Conservation (phyloP, 2,329 filamentous ascomycete species). For the Microcyclospora pomicola region DNA sequence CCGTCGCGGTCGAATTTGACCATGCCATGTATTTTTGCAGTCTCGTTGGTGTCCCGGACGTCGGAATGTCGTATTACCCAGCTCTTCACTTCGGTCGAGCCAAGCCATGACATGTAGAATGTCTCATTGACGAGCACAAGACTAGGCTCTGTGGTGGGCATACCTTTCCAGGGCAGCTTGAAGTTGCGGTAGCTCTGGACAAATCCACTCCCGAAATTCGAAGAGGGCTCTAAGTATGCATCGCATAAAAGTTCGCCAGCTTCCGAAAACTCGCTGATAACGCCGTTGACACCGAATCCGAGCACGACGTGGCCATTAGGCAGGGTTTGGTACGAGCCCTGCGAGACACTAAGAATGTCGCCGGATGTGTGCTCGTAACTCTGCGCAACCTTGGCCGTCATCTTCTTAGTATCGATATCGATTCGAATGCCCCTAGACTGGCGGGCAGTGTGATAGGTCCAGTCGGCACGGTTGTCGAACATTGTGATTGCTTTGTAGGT, state of each 20-base stretch:
- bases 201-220: slow-evolving; percentile 23
- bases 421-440: slow-evolving; percentile 11
- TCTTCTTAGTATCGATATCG: slow-evolving; percentile 14
- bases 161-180: slow-evolving; percentile 36
- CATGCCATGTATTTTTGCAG: slow-evolving; percentile 5
- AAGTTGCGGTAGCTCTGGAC: slow-evolving; percentile 38
- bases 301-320: slow-evolving; percentile 40
- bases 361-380: slow-evolving; percentile 12
- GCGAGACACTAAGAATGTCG: slow-evolving; percentile 32
- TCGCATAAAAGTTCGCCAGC: slow-evolving; percentile 41
- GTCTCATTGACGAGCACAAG: slow-evolving; percentile 9
- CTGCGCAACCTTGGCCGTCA: slow-evolving; percentile 16
- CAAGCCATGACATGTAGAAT: slow-evolving; percentile 38
- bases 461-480: slow-evolving; percentile 37
- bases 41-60: not conserved
- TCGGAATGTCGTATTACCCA: slow-evolving; percentile 32
- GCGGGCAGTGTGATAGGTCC: slow-evolving; percentile 7
- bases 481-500: slow-evolving; percentile 7
- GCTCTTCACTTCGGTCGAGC: slow-evolving; percentile 27
- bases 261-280: slow-evolving; percentile 27
- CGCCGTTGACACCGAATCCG: slow-evolving; percentile 36
- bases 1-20: slow-evolving; percentile 10
- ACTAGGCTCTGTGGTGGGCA: slow-evolving; percentile 13
- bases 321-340: slow-evolving; percentile 40
- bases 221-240: slow-evolving; percentile 35